A percentile compares a stretch with the other conserved stretches of the same genome.
Evolutionary conservation across 2,329 filamentous ascomycete genomes (phyloP).

Genomic region (Curvularia eragrostidis): DNA sequence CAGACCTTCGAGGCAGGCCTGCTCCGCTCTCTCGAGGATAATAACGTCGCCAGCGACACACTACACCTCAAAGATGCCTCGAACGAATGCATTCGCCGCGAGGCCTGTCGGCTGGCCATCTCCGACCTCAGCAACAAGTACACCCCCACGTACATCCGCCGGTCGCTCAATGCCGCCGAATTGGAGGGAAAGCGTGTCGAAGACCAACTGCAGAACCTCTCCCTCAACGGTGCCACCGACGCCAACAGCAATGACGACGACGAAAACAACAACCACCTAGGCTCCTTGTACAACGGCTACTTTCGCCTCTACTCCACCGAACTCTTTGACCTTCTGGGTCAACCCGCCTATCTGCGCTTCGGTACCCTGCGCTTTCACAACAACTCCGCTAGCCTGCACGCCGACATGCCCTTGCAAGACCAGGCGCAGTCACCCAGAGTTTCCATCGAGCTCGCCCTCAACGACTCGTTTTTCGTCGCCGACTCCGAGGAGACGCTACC

Average conservation of each 20-base stretch:
- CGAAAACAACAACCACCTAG: conserved; percentile 23
- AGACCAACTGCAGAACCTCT: conserved; percentile 35
- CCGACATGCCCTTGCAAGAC: conserved; percentile 3
- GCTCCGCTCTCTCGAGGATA: conserved; percentile 36
- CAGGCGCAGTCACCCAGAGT: conserved; percentile 20
- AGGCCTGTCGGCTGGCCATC: conserved; percentile 45
- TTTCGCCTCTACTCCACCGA: conserved; percentile 47
- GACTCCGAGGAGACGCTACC: conserved; percentile 46
- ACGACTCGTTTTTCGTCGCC: conserved; percentile 44
- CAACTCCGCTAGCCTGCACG: conserved; percentile 9
- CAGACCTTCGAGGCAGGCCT: conserved; percentile 38
- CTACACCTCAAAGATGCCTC: conserved; percentile 5
- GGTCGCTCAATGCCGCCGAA: conserved; percentile 39
- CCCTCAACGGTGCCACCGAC: conserved; percentile 14
- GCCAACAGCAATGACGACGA: conserved; percentile 11
- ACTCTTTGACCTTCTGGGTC: conserved; percentile 45
- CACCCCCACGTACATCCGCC: conserved; percentile 43
- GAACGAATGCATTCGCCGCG: conserved; percentile 32
- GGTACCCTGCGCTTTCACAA: conserved; percentile 47
- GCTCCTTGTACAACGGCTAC: conserved; percentile 42
- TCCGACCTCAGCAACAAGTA: conserved; percentile 41
- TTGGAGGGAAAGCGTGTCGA: conserved; percentile 41
- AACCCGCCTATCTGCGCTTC: conserved; percentile 45
- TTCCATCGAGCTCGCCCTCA: conserved; percentile 43
- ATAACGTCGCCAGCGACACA: conserved; percentile 8